phyloP scores from a whole-genome alignment of 805 yeast species.

The Ogataea chonburiensis region DNA sequence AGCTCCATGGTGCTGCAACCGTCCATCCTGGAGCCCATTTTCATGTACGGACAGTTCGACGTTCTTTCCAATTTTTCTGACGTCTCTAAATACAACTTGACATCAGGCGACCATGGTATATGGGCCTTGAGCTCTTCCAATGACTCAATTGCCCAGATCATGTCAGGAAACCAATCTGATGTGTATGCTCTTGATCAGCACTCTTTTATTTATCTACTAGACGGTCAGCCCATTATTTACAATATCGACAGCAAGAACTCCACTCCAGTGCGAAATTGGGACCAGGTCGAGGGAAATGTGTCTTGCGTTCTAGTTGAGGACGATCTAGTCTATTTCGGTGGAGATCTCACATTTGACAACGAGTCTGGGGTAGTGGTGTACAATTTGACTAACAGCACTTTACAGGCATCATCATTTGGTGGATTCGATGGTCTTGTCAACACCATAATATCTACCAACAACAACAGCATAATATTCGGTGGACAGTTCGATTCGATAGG shows the following conservation, averaged over 20 bases:
- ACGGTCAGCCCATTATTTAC: constrained; percentile 28
- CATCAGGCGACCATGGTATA: constrained; percentile 16
- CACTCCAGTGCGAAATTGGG: constrained; percentile 24
- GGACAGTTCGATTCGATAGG: constrained; percentile 72
- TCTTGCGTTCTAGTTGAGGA: constrained; percentile 46
- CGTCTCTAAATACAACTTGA: constrained; percentile 24
- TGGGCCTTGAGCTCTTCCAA: constrained; percentile 23
- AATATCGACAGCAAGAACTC: constrained; percentile 7
- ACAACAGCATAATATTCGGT: constrained; percentile 66
- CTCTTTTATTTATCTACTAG: constrained; percentile 24
- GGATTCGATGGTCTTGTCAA: constrained; percentile 73
- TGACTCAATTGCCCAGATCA: constrained; percentile 15
- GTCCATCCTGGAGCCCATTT: constrained; percentile 21
- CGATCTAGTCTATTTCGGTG: constrained; percentile 72
- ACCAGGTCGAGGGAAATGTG: constrained; percentile 39
- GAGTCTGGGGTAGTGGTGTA: constrained; percentile 65
- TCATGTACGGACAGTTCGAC: constrained; percentile 30
- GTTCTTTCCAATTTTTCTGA: constrained; percentile 26
- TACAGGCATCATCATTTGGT: constrained; percentile 59
- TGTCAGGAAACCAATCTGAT: constrained; percentile 12
- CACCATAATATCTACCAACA: constrained; percentile 53
- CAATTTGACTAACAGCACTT: constrained; percentile 42
- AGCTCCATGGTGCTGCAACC: constrained; percentile 16
- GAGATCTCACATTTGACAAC: constrained; percentile 54
- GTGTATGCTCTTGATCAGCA: constrained; percentile 13